Base-by-base conservation (phyloP, 129 eudicot genomes). In the Artemisia argyi region DNA sequence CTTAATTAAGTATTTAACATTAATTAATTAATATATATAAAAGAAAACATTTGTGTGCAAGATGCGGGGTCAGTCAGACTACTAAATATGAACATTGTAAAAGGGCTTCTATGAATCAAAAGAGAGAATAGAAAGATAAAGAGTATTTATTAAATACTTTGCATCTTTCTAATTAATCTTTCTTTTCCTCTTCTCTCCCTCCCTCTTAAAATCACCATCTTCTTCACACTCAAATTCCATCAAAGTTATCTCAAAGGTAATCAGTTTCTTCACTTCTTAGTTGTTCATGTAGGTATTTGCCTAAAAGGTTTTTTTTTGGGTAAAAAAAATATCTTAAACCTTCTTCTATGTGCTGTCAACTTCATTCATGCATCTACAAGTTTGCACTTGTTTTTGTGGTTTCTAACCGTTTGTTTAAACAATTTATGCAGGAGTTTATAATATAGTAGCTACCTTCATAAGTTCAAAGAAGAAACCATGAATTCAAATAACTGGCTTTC, bases 401-500 rank as follows among this genome's bases (percentile, higher is more conserved):
- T 2, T 62, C 14, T 30, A 73, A 28, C 55, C 64, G 12, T 75
- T 76, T 69, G 49, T 14, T 82, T 35, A 71, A 73, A 52, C 13
- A 76, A 35, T 60, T 57, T 79, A 15, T 85, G 85, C 90, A 89
- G 90, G 85, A 69, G 65, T 51, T 65, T 11, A 65, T 61, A 59
- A 66, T 42, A 39, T 62, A 39, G 46, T 49, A 49, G 9, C 14
- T 65, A 57, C 10, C 68, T 68, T 76, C 51, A 44, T 50, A 28
- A 67, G n/a, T 20, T 10, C 69, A 64, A 6, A 78, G 81, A 78
- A 56, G 16, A 59, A 50, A 49, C 75, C 46, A 94, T 94, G 99
- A 90, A 90, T 83, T 85, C 99, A 77, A 94, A 90, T 82, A 94
- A 94, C 76, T 94, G 99, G 99, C 93, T 94, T 39, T 90, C 99